phyloP scores from a whole-genome alignment of 202 grass and related monocot genomes.

The Schoenoplectus triqueter region DNA sequence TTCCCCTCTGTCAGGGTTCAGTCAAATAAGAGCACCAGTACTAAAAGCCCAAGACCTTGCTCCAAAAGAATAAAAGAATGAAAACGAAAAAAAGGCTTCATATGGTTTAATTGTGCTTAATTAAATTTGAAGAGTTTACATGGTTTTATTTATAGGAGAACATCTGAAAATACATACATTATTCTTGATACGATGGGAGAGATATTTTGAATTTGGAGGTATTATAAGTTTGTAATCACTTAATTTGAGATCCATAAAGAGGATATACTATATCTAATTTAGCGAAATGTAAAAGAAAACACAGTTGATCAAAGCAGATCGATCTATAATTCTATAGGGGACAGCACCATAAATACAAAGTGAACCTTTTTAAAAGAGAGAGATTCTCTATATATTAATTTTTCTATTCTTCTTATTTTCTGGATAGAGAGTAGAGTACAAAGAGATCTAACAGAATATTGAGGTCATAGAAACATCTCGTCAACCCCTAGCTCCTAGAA shows the following conservation, averaged over 20 bases:
- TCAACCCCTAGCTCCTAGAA: not conserved
- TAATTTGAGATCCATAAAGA: not conserved
- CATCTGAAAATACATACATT: conserved; percentile 3
- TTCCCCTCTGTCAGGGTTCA: not conserved
- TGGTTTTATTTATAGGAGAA: not conserved
- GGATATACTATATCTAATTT: not conserved
- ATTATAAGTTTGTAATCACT: not conserved
- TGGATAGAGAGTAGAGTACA: not conserved
- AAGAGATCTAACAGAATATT: conserved; percentile 4
- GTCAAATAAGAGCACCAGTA: conserved; percentile 5
- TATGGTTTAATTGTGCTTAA: not conserved
- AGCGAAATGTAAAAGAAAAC: conserved; percentile 7
- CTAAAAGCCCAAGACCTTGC: not conserved
- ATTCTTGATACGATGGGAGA: not conserved
- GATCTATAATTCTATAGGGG: not conserved
- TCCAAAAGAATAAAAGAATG: not conserved
- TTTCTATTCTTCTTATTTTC: conserved; percentile 5
- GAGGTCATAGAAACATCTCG: conserved; percentile 14
- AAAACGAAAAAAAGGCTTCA: not conserved
- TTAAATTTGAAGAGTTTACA: too few species aligned
- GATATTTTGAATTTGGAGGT: not conserved
- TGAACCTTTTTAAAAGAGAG: conserved; percentile 29
- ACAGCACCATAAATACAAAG: conserved; percentile 37
- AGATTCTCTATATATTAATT: conserved; percentile 25
- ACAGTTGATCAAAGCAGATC: conserved; percentile 15